phyloP scores from a whole-genome alignment of 2,329 filamentous ascomycete species.

The Alternaria viburni region DNA sequence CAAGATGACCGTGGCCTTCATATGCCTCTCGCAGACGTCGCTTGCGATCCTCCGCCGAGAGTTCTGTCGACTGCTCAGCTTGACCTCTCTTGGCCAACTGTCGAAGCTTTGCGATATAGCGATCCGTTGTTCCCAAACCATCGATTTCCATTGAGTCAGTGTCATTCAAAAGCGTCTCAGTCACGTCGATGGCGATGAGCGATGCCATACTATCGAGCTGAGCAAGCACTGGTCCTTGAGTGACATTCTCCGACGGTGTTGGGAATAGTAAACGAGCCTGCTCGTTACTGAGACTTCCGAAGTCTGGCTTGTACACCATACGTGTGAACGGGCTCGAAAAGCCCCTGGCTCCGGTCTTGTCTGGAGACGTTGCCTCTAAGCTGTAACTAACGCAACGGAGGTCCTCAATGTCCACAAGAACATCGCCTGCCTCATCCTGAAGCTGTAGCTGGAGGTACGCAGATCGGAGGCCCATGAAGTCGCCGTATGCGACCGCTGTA shows the following conservation, averaged over 20 bases:
- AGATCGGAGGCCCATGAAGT: not conserved
- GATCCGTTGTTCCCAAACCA: not conserved
- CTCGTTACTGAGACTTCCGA: not conserved
- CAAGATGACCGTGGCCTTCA: not conserved
- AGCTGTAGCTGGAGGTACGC: not conserved
- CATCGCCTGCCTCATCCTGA: not conserved
- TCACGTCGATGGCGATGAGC: not conserved
- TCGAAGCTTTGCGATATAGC: not conserved
- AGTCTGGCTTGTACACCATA: not conserved
- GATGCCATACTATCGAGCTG: not conserved
- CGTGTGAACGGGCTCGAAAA: not conserved
- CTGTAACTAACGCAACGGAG: not conserved
- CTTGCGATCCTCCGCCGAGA: not conserved
- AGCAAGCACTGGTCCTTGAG: not conserved
- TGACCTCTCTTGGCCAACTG: not conserved
- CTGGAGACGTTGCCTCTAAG: not conserved
- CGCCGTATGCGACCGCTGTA: not conserved
- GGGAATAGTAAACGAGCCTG: not conserved
- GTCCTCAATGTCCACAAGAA: not conserved
- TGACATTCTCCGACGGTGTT: not conserved
- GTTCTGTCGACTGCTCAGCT: not conserved
- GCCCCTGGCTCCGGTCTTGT: not conserved
- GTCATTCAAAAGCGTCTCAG: not conserved
- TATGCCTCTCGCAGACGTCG: not conserved
- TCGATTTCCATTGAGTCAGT: not conserved